These are phyloP conservation scores for Phytophthora citrophthora DNA, from an alignment of 352 stramenopile genomes.

Conservation along the genomic window DNA sequence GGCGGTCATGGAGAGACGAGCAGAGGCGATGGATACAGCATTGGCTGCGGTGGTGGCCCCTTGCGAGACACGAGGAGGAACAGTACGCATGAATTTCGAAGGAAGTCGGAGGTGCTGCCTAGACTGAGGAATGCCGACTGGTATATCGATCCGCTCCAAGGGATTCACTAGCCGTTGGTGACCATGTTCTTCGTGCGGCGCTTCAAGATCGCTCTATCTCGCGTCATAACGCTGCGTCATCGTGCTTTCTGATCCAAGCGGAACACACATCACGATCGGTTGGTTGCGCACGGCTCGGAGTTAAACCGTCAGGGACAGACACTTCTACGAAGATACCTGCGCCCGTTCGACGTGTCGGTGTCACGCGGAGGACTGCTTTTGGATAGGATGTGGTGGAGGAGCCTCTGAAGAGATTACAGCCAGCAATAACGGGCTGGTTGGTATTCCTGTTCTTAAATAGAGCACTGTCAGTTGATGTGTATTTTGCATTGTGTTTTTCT, in stretches of 20 bases:
- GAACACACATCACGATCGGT: constrained; percentile 4
- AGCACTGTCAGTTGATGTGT: too few species aligned
- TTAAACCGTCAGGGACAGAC: constrained; percentile 9
- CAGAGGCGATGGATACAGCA: constrained; percentile 25
- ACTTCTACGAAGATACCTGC: constrained; percentile 4
- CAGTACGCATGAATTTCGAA: constrained; percentile 16
- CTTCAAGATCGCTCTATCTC: constrained; percentile 29
- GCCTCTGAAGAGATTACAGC: too few species aligned
- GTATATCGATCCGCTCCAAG: not conserved
- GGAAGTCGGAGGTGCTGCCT: not conserved
- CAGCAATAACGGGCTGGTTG: too few species aligned
- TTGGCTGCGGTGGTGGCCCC: constrained; percentile 20
- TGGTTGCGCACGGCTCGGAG: not conserved
- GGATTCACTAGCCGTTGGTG: constrained; percentile 19
- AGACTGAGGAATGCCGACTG: constrained; percentile 21
- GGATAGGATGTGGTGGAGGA: too few species aligned
- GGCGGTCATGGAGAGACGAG: constrained; percentile 38
- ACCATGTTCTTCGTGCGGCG: constrained; percentile 11
- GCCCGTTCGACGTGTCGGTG: constrained; percentile 6
- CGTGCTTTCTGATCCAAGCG: constrained; percentile 18
- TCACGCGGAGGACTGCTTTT: not conserved
- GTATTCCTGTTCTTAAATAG: too few species aligned
- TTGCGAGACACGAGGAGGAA: constrained; percentile 18
- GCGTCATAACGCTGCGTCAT: constrained; percentile 11
- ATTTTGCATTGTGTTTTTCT: too few species aligned